phyloP scores from a whole-genome alignment of 2,329 filamentous ascomycete species.

The Stagonosporopsis cucurbitacearum region DNA sequence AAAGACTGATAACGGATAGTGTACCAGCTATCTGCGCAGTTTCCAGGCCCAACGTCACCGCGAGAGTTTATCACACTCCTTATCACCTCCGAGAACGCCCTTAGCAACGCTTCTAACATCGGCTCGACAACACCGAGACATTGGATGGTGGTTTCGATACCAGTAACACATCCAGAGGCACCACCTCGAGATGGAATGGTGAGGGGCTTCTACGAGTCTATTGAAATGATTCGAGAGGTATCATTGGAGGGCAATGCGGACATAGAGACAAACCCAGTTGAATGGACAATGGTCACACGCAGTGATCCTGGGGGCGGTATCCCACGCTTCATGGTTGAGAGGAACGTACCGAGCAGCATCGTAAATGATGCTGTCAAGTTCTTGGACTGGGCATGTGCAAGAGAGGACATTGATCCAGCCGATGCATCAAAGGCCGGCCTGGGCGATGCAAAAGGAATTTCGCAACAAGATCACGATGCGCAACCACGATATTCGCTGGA shows the following conservation, averaged over 20 bases:
- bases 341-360: slow-evolving; percentile 82
- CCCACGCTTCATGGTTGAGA: slow-evolving; percentile 88
- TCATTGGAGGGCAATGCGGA: slow-evolving; percentile 58
- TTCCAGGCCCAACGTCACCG: slow-evolving; percentile 85
- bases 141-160: slow-evolving; percentile 87
- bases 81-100: slow-evolving; percentile 66
- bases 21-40: slow-evolving; percentile 85
- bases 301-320: slow-evolving; percentile 89
- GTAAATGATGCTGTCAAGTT: slow-evolving; percentile 81
- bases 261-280: slow-evolving; percentile 69
- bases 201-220: slow-evolving; percentile 85
- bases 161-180: slow-evolving; percentile 77
- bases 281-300: slow-evolving; percentile 93
- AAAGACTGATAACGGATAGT: slow-evolving; percentile 57
- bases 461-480: slow-evolving; percentile 23
- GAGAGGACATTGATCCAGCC: slow-evolving; percentile 51
- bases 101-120: slow-evolving; percentile 55
- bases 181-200: slow-evolving; percentile 75
- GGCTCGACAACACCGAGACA: slow-evolving; percentile 63
- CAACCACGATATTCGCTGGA: slow-evolving; percentile 35
- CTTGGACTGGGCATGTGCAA: slow-evolving; percentile 73
- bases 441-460: slow-evolving; percentile 31
- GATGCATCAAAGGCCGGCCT: slow-evolving; percentile 21
- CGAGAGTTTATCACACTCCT: slow-evolving; percentile 86
- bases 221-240: slow-evolving; percentile 89